Evolutionary conservation across 1,284 basidiomycete genomes (phyloP), one percentile per base, ranked within the genome.

Genomic region (Leccinum solheimii): DNA sequence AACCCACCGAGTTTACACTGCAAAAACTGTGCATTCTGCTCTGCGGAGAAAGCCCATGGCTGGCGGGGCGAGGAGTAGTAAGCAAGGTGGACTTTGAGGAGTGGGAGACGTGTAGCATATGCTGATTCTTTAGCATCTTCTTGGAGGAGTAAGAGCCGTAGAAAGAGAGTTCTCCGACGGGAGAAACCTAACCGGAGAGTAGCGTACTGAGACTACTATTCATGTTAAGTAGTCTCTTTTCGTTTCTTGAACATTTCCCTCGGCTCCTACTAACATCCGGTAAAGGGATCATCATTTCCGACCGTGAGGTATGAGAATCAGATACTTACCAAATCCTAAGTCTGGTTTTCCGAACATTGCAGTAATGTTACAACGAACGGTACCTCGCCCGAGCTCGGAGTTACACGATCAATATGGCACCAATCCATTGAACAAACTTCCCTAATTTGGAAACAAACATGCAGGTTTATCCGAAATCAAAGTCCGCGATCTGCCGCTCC

Each of bases 1-100:
- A 19, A 58, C 68, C n/a, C 16, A 75, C 72, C 7, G 73, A 72
- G 27, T n/a, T 34, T 21, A 68, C 57, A 32, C 72, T 76, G n/a
- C 56, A 38, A 32, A 73, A 66, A 43, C 73, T 76, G 6, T 60
- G 69, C 11, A 65, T 62, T 62, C 72, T 74, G 38, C 64, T 67
- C 34, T 55, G 56, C 14, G 66, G 66, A 0, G 71, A 58, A 9
- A 69, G 54, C 19, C 62, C 61, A 55, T 40, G 30, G 14, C 36
- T 32, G 23, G 59, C 6, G 19, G 43, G 30, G 23, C 27, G 58
- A 45, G 55, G 59, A 30, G 48, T 59, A 27, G 59, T n/a, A 14
- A 71, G 60, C 7, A 71, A 51, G 58, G 57, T 62, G 14, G 62
- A 60, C 40, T 40, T 62, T 16, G 69, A 66, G 6, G 60, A 62